These are phyloP conservation scores for Trichomonas tenax DNA, from an alignment of 208 protist genomes.

Conservation along the genomic window DNA sequence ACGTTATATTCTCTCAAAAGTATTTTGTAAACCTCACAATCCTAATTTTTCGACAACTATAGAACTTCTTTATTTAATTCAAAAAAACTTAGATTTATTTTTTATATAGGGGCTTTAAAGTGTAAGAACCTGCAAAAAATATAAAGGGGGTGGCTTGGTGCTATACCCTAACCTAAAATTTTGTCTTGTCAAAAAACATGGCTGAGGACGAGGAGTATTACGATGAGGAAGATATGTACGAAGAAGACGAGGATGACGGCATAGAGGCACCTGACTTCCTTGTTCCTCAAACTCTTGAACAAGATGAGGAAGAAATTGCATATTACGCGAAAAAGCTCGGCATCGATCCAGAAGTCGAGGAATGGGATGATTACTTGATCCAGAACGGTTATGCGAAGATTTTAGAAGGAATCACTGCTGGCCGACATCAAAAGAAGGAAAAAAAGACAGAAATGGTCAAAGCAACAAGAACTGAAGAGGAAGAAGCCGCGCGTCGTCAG, in stretches of 20 bases:
- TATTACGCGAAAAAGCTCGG: not conserved
- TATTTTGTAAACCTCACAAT: too few relatives aligned
- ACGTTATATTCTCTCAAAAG: too few relatives aligned
- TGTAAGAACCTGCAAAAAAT: too few relatives aligned
- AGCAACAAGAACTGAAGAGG: not conserved
- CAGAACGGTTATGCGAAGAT: not conserved
- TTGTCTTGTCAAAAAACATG: not conserved
- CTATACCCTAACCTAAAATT: not conserved
- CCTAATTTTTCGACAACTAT: too few relatives aligned
- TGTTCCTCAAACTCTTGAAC: not conserved
- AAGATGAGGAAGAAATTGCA: conserved; percentile 20
- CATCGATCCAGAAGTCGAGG: not conserved
- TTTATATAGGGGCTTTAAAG: too few relatives aligned
- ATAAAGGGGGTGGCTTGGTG: too few relatives aligned
- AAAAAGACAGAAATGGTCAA: not conserved
- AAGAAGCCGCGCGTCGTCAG: not conserved
- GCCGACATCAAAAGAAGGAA: not conserved
- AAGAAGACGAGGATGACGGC: not conserved
- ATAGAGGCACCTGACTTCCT: not conserved
- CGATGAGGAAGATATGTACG: not conserved
- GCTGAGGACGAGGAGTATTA: not conserved
- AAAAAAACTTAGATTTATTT: too few relatives aligned
- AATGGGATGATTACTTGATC: not conserved
- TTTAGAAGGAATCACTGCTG: not conserved
- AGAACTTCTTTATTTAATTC: too few relatives aligned